Base-by-base conservation (phyloP, 106 monocot species). In the Alisma plantagoaquatica region DNA sequence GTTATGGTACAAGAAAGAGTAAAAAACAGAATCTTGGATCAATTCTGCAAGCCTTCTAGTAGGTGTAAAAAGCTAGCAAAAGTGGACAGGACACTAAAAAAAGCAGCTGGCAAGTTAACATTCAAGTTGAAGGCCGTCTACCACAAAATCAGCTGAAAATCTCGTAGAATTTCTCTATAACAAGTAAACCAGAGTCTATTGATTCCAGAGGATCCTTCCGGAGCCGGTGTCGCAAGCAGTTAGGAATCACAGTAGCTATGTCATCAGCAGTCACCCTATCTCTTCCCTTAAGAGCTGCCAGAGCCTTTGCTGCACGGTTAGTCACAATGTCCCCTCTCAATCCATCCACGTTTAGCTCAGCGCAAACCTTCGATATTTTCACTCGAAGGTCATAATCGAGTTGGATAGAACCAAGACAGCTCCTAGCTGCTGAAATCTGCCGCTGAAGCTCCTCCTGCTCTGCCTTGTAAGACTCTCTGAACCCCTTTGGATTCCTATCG, bases 281-380 rank as follows among this genome's bases (percentile, higher is more conserved):
- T 56, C 89, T 89, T 17, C 82, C 96, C 51, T 98, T 98, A 58
- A 98, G 50, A 31, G 96, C 78, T 6, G 96, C 96, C 65, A 98
- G 57, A 23, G 96, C 89, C 67, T 85, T 98, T 15, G 96, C 89
- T 38, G 96, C 81, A 54, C 96, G 70, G 23, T 98, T 98, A 3
- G 82, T 74, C 27, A 98, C 96, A 31, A 98, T 98, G 59, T 98
- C 96, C 43, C 96, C 96, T 73, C 96, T 76, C 63, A 98, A 53
- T 21, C 96, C 96, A 70, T 98, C 96, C 24, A 98, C 96, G 70
- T 98, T 98, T 43, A 98, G 75, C 71, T 85, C 96, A 1, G 96
- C 38, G 57, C 96, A 98, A 5, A 98, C 96, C 66, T 82, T 89
- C 0, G 89, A 98, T 53, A 98, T 98, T 75, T 98, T 98, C 27